Percentiles rank a stretch among this genome's conserved stretches.
phyloP scores from a whole-genome alignment of 148 eudicot species.

The Pharnaceum exiguum region DNA sequence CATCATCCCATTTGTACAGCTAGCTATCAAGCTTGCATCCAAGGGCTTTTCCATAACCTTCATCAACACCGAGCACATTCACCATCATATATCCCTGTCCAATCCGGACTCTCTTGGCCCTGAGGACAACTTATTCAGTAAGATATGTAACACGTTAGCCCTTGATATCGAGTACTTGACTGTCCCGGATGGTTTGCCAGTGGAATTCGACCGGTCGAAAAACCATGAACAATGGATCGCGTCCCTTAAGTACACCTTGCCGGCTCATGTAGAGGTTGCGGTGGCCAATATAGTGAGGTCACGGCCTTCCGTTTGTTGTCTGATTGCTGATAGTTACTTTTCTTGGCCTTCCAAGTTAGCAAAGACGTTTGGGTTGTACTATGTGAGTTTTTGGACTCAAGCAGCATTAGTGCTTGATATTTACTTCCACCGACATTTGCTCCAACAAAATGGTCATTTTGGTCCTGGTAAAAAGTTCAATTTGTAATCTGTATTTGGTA shows the following conservation, averaged over 20 bases:
- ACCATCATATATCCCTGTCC: constrained; percentile 34
- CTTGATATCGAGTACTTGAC: constrained; percentile 11
- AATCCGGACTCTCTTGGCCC: background rate
- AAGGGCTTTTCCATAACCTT: constrained; percentile 64
- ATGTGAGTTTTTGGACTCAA: constrained; percentile 71
- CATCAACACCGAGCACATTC: constrained; percentile 53
- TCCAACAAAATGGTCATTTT: constrained; percentile 45
- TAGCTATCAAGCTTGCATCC: constrained; percentile 57
- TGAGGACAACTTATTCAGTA: constrained; percentile 35
- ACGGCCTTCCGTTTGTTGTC: constrained; percentile 6
- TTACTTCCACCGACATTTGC: constrained; percentile 52
- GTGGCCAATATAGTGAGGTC: constrained; percentile 18
- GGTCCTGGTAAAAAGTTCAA: constrained; percentile 31
- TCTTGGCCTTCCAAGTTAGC: constrained; percentile 52
- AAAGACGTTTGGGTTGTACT: constrained; percentile 40
- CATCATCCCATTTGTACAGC: constrained; percentile 45
- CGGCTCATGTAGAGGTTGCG: constrained; percentile 24
- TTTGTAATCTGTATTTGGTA: too few relatives aligned
- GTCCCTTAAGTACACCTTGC: constrained; percentile 8
- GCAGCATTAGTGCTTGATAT: constrained; percentile 53
- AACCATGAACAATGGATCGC: constrained; percentile 21
- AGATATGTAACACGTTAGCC: background rate
- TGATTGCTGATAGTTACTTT: constrained; percentile 64
- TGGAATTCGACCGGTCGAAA: constrained; percentile 23
- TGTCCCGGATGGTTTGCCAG: background rate